Percentiles rank a stretch among this genome's conserved stretches.
phyloP scores from a whole-genome alignment of 176 grass and related monocot genomes.

The Otatea glauca region DNA sequence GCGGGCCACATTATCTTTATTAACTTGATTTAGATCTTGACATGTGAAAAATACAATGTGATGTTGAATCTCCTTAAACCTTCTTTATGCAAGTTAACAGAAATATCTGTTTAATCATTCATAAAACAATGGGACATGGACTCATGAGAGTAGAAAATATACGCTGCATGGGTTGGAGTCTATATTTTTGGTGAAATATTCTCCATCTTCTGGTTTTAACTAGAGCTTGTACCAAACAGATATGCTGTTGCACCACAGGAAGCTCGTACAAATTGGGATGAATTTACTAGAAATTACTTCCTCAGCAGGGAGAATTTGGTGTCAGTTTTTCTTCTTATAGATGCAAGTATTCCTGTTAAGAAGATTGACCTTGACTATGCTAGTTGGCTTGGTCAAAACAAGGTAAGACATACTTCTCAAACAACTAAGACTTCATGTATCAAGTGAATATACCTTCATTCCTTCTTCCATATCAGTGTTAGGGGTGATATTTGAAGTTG shows the following conservation, averaged over 20 bases:
- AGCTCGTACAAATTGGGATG: conserved; percentile 72
- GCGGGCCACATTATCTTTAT: not conserved
- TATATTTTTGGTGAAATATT: conserved; percentile 23
- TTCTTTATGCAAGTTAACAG: not conserved
- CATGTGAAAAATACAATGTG: conserved; percentile 1
- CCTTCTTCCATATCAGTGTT: conserved; percentile 7
- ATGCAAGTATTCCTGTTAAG: conserved; percentile 97
- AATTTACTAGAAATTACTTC: conserved; percentile 96
- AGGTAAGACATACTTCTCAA: conserved; percentile 53
- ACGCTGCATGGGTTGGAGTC: conserved; percentile 4
- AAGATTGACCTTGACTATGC: conserved; percentile 99
- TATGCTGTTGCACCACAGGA: conserved; percentile 95
- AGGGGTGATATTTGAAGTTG: not conserved
- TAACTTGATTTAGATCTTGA: conserved; percentile 8
- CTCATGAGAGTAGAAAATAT: not conserved
- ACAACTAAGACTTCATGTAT: not conserved
- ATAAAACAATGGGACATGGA: conserved; percentile 6
- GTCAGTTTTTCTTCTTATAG: conserved; percentile 91
- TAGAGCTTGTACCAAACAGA: conserved; percentile 58
- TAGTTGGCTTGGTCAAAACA: conserved; percentile 96
- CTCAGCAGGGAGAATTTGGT: conserved; percentile 72
- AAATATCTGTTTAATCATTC: not conserved
- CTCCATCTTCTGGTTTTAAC: conserved; percentile 30
- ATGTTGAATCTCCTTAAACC: not conserved
- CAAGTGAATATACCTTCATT: conserved; percentile 8